Conservation (phyloP, 306 rosid species). For the Arachis hypogaea region DNA sequence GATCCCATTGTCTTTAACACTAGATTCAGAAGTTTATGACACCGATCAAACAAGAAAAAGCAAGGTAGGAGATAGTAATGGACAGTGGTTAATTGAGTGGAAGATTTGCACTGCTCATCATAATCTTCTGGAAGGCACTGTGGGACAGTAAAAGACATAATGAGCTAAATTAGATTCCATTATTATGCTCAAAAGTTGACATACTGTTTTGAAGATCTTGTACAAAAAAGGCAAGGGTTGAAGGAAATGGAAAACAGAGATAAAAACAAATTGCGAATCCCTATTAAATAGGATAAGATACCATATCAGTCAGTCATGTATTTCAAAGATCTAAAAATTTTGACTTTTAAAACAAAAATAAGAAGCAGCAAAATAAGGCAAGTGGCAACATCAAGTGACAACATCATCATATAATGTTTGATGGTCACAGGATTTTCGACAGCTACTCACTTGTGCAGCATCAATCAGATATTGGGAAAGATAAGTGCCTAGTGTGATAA, state of each 20-base stretch:
- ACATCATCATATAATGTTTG: conserved; percentile 12
- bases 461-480: conserved; percentile 66
- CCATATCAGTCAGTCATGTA: conserved; percentile 4
- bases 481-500: conserved; percentile 51
- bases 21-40: conserved; percentile 62
- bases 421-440: conserved; percentile 6
- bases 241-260: not conserved
- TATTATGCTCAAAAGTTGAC: conserved; percentile 6
- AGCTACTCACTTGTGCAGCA: conserved; percentile 57
- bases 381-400: not conserved
- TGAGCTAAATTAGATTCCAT: conserved; percentile 6
- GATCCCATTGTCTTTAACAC: conserved; percentile 62
- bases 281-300: not conserved
- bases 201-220: not conserved
- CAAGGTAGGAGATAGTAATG: conserved; percentile 67
- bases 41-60: conserved; percentile 66
- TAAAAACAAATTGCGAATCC: not conserved
- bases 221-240: not conserved
- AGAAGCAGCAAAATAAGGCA: not conserved
- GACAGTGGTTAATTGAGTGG: conserved; percentile 37
- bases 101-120: conserved; percentile 29
- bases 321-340: conserved; percentile 16
- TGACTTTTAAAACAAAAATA: conserved; percentile 1
- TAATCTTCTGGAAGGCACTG: conserved; percentile 60
- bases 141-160: conserved; percentile 32